Evolutionary conservation across 805 yeast genomes (phyloP).

Genomic region (Kazachstania martiniae): DNA sequence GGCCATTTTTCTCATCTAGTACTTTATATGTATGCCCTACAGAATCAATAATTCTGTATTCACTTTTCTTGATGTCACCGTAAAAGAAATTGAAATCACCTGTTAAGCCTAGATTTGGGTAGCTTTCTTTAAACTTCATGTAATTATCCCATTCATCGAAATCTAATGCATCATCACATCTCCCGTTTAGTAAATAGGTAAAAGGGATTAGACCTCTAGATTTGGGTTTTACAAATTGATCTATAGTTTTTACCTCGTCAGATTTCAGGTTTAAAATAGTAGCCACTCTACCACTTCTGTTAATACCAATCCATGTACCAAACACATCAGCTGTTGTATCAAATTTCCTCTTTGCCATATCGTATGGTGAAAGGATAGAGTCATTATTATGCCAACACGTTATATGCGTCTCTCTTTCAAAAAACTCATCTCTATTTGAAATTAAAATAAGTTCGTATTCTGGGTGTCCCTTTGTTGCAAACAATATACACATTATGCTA

Average conservation of each 20-base stretch:
- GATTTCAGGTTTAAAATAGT: slow-evolving; percentile 62
- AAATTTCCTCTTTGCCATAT: slow-evolving; percentile 38
- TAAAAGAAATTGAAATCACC: slow-evolving; percentile 29
- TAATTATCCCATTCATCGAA: slow-evolving; percentile 21
- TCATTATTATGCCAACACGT: slow-evolving; percentile 33
- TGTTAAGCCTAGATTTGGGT: slow-evolving; percentile 12
- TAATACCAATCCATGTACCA: slow-evolving; percentile 89
- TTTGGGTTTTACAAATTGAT: slow-evolving; percentile 3
- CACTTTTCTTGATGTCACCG: slow-evolving; percentile 23
- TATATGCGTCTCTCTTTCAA: slow-evolving; percentile 58
- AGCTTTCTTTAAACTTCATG: slow-evolving; percentile 15
- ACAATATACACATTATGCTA: slow-evolving; percentile 69
- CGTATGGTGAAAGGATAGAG: slow-evolving; percentile 54
- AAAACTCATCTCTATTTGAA: slow-evolving; percentile 83
- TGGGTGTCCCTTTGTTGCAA: slow-evolving; percentile 58
- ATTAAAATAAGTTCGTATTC: slow-evolving; percentile 65
- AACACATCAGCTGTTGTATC: slow-evolving; percentile 24
- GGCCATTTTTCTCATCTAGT: slow-evolving; percentile 13
- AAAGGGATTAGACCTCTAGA: slow-evolving; percentile 40
- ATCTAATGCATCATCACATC: too few species aligned
- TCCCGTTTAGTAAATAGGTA: slow-evolving; percentile 22
- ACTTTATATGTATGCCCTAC: slow-evolving; percentile 23
- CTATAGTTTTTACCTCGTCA: slow-evolving; percentile 20
- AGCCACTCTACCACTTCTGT: slow-evolving; percentile 48
- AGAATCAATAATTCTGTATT: slow-evolving; percentile 22